These are phyloP conservation scores for Fonsecaea multimorphosa DNA, from an alignment of 2,329 filamentous ascomycete species.

Conservation along the genomic window DNA sequence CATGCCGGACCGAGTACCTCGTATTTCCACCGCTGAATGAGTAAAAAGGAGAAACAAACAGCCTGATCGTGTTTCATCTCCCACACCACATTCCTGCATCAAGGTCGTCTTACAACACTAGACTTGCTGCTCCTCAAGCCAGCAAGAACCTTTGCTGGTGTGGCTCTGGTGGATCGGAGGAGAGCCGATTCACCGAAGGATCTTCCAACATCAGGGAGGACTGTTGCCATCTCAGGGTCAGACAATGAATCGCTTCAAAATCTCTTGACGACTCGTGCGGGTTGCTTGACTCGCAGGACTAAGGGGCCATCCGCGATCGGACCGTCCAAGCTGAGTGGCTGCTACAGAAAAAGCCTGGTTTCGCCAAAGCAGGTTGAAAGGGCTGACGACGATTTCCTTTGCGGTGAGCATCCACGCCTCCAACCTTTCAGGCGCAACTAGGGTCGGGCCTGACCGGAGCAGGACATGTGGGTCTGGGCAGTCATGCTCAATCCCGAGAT, in stretches of 20 bases:
- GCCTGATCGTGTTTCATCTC: no score
- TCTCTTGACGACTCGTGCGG: no score
- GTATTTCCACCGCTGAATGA: no score
- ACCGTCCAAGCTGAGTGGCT: background rate
- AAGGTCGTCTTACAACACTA: background rate
- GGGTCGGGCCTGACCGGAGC: constrained; percentile 1
- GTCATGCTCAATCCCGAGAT: background rate
- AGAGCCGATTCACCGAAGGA: background rate
- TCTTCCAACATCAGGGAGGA: background rate
- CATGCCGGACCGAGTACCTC: no score
- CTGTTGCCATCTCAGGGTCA: background rate
- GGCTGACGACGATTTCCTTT: background rate
- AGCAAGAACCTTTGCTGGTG: background rate
- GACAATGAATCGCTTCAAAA: background rate
- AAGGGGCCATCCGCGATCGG: no score
- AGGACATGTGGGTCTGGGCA: background rate
- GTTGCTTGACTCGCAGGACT: no score
- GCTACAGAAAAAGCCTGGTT: background rate
- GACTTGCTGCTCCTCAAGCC: background rate
- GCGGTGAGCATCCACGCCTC: constrained; percentile 4
- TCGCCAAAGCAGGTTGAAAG: background rate
- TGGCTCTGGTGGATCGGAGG: background rate
- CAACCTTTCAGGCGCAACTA: background rate
- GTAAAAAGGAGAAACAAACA: no score
- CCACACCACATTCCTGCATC: background rate